A percentile compares a stretch with the other conserved stretches of the same genome.
Conservation (phyloP, 108 stramenopile species). For the Aurantiochytrium sp. region DNA sequence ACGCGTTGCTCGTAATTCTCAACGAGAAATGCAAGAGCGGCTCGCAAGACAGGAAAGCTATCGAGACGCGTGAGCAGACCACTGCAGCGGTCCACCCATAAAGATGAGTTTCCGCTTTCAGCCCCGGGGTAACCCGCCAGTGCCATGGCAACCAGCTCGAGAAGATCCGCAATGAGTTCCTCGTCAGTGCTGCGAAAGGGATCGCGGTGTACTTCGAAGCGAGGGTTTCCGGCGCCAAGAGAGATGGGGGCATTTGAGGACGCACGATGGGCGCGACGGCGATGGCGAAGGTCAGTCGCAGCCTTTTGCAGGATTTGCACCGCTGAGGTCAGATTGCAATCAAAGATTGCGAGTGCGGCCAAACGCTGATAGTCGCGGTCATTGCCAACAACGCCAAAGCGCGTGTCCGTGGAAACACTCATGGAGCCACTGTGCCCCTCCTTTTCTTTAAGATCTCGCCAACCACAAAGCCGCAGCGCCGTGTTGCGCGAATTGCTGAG, state of each 20-base stretch:
- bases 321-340: background rate
- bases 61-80: background rate
- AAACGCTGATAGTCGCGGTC: background rate
- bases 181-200: background rate
- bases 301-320: background rate
- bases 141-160: constrained; percentile 7
- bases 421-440: background rate
- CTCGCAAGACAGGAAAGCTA: background rate
- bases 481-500: background rate
- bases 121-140: background rate
- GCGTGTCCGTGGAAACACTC: no score
- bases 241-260: background rate
- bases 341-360: background rate
- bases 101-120: background rate
- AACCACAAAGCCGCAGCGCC: background rate
- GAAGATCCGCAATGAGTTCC: background rate
- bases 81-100: background rate
- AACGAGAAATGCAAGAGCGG: background rate
- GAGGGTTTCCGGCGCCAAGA: no score
- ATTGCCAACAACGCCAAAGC: background rate
- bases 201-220: no score
- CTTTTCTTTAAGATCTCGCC: background rate
- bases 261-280: background rate
- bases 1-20: background rate
- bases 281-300: background rate